Base-by-base conservation (phyloP, 345 rosid genomes). In the Heritiera littoralis region DNA sequence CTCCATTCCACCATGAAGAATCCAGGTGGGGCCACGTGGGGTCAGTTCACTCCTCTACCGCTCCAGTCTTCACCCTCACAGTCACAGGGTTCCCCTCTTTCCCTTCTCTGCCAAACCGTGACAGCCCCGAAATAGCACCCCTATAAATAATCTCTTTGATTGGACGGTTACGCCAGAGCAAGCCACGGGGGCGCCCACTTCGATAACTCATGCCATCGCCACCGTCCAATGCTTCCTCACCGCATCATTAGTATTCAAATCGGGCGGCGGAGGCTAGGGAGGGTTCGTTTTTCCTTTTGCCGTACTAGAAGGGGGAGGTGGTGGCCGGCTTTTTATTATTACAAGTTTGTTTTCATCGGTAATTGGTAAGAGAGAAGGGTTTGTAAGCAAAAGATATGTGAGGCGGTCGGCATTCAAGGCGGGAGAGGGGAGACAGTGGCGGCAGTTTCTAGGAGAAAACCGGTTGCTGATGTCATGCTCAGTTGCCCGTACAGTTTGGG, bases 321-420 rank as follows among this genome's bases (percentile, higher is more conserved):
- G 66, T 61, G 41, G 9, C 3, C 3, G 46, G 46, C 28, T 17
- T 17, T 32, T 55, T 35, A n/a, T 30, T 51, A 71, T 3, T 43
- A n/a, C 1, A 9, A 11, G 2, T 48, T 10, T 40, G 38, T 35
- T 14, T 54, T 73, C 30, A 86, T 83, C 58, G 88, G 86, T 65
- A 74, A 77, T 70, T 76, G 86, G 81, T 75, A 64, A 78, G 8
- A 78, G 32, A 48, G 43, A 23, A n/a, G 5, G 23, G 74, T 63
- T 17, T 66, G 56, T 72, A 84, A 85, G 89, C 86, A 84, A 84
- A 84, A 84, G 87, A 82, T 80, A 18, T 9, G 23, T 72, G 60
- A 38, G 81, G 81, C 78, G 79, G 78, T 82, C 71, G 79, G 82
- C 78, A 55, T 78, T 77, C 77, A 80, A 79, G 75, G 86, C 77